phyloP scores from a whole-genome alignment of 2,329 filamentous ascomycete species.

The Hortaea werneckii region DNA sequence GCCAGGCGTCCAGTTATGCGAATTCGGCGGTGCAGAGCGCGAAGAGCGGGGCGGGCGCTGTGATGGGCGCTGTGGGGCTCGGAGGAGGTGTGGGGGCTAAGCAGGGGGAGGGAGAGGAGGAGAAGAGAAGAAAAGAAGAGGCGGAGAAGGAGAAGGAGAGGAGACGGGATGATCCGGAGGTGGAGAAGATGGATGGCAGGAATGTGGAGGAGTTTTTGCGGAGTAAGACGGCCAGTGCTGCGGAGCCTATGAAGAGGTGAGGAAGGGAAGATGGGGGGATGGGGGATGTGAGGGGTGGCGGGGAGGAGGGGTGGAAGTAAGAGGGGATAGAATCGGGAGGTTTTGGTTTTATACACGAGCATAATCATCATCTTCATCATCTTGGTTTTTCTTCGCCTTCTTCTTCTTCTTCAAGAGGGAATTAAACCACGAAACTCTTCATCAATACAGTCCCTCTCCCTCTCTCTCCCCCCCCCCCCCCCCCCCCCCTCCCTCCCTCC shows the following conservation, averaged over 20 bases:
- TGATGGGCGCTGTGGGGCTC: conserved; percentile 24
- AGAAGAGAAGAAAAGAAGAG: conserved; percentile 16
- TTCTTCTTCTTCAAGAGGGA: no score
- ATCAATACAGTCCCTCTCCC: no score
- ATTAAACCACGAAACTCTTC: no score
- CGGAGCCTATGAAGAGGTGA: not conserved
- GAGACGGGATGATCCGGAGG: conserved; percentile 6
- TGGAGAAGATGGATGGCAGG: conserved; percentile 21
- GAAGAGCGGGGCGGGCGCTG: conserved; percentile 23
- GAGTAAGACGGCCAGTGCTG: conserved; percentile 14
- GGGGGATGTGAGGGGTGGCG: no score
- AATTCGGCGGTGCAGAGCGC: conserved; percentile 17
- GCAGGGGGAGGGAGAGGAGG: conserved; percentile 15
- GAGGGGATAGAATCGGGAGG: no score
- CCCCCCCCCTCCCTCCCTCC: no score
- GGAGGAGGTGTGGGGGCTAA: conserved; percentile 19
- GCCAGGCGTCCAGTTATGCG: conserved; percentile 34
- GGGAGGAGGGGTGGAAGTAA: no score
- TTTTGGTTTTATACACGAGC: no score
- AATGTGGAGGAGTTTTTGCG: conserved; percentile 29
- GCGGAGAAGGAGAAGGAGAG: not conserved
- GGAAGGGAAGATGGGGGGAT: no score
- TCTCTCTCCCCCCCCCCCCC: no score
- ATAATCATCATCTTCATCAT: no score
- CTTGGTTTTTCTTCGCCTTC: no score